Evolutionary conservation across 2,329 filamentous ascomycete species (phyloP).

Genomic region (Talaromyces funiculosus): DNA sequence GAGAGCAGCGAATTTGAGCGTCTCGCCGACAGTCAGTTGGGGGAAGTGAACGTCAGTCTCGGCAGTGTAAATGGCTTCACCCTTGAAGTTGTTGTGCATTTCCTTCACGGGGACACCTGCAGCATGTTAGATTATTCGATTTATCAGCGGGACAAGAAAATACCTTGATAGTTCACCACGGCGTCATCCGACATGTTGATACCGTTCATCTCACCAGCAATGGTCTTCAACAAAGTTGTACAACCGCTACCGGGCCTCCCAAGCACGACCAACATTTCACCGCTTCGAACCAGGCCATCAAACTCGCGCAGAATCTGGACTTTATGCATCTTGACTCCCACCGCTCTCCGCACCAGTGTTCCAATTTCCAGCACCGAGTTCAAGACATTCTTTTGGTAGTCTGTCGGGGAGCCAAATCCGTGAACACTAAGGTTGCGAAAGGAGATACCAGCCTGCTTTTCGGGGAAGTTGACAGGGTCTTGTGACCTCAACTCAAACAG

Average conservation of each 20-base stretch:
- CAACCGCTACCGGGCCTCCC: slow-evolving; percentile 53
- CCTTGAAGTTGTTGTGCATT: slow-evolving; percentile 72
- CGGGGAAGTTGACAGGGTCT: slow-evolving; percentile 29
- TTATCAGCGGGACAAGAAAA: background rate
- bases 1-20: slow-evolving; percentile 68
- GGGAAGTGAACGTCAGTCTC: slow-evolving; percentile 82
- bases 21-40: slow-evolving; percentile 70
- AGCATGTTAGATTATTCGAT: background rate
- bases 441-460: slow-evolving; percentile 35
- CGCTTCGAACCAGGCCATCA: slow-evolving; percentile 55
- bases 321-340: slow-evolving; percentile 35
- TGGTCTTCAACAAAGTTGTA: slow-evolving; percentile 78
- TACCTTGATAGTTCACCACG: slow-evolving; percentile 68
- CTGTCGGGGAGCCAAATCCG: slow-evolving; percentile 38
- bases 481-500: slow-evolving; percentile 28
- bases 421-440: slow-evolving; percentile 43
- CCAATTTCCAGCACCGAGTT: slow-evolving; percentile 34
- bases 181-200: slow-evolving; percentile 63
- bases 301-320: slow-evolving; percentile 61
- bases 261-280: slow-evolving; percentile 55
- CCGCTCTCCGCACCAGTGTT: slow-evolving; percentile 27
- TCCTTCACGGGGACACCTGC: slow-evolving; percentile 37
- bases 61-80: slow-evolving; percentile 81
- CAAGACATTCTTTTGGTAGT: slow-evolving; percentile 42
- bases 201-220: slow-evolving; percentile 74